Conservation (phyloP, 257 asterid genomes). For the Henckelia pumila region DNA sequence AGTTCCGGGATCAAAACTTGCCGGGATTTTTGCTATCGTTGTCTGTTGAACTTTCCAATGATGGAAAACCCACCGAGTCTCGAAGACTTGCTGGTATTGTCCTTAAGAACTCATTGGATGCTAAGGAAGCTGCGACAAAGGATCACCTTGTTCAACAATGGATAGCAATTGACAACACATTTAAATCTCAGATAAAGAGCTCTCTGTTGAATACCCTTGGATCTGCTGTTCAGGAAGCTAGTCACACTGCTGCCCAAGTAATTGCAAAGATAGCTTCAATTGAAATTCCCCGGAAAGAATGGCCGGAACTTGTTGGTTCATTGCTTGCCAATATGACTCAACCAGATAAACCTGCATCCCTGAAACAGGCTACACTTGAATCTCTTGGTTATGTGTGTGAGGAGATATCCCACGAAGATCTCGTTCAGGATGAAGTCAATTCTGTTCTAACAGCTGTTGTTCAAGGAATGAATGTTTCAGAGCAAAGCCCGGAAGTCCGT, state of each 20-base stretch:
- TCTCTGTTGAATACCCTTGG: conserved; percentile 63
- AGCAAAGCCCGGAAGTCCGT: conserved; percentile 58
- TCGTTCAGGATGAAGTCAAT: conserved; percentile 78
- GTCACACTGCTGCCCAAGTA: conserved; percentile 80
- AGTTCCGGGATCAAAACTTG: conserved; percentile 70
- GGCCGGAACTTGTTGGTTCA: conserved; percentile 76
- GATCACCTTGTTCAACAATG: conserved; percentile 62
- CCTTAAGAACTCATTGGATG: conserved; percentile 79
- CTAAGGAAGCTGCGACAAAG: conserved; percentile 66
- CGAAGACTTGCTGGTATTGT: conserved; percentile 86
- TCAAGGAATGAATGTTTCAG: conserved; percentile 78
- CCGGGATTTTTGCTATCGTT: conserved; percentile 67
- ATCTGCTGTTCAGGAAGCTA: conserved; percentile 62
- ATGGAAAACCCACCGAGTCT: conserved; percentile 65
- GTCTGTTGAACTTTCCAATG: conserved; percentile 67
- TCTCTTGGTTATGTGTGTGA: conserved; percentile 88
- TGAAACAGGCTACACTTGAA: conserved; percentile 80
- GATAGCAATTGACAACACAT: conserved; percentile 52
- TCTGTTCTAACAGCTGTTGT: conserved; percentile 79
- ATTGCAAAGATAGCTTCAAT: conserved; percentile 82
- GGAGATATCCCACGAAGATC: conserved; percentile 74
- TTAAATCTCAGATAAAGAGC: conserved; percentile 64
- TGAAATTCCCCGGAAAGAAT: conserved; percentile 73
- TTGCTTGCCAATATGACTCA: conserved; percentile 71
- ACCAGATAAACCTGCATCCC: conserved; percentile 50